phyloP scores from a whole-genome alignment of 768 basidiomycete species.

The Boletellus ananiceps region DNA sequence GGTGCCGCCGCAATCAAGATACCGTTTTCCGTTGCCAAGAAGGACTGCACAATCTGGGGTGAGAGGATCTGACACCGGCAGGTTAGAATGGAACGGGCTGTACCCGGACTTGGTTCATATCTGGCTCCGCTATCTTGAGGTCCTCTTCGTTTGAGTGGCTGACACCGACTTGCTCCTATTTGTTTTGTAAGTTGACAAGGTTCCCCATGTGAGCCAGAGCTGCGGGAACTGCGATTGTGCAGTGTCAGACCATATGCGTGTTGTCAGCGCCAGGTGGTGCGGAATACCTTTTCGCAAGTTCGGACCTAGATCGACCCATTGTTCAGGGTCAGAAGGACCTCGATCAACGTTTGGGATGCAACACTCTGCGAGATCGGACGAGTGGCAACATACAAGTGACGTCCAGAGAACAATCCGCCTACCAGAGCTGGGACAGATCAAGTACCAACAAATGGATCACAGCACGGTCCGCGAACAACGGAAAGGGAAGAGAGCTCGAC shows the following conservation, averaged over 20 bases:
- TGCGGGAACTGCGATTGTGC: background rate
- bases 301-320: background rate
- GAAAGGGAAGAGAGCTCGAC: background rate
- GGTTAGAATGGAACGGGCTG: background rate
- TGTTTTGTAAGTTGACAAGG: background rate
- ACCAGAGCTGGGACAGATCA: constrained; percentile 60
- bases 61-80: constrained; percentile 47
- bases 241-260: background rate
- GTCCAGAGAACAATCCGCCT: constrained; percentile 7
- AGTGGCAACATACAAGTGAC: background rate
- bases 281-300: too few species aligned
- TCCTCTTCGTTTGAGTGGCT: constrained; percentile 61
- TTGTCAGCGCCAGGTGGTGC: background rate
- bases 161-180: constrained; percentile 61
- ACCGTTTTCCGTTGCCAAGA: constrained; percentile 51
- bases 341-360: constrained; percentile 37
- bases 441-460: constrained; percentile 49
- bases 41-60: constrained; percentile 57
- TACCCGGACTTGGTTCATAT: constrained; percentile 55
- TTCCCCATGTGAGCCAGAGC: too few species aligned
- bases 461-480: background rate
- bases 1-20: constrained; percentile 58
- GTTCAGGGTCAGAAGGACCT: background rate
- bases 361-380: constrained; percentile 33
- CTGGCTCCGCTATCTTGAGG: constrained; percentile 53